A percentile compares a stretch with the other conserved stretches of the same genome.
Evolutionary conservation across 2,329 filamentous ascomycete species (phyloP).

Genomic region (Trichoderma koningiopsis): DNA sequence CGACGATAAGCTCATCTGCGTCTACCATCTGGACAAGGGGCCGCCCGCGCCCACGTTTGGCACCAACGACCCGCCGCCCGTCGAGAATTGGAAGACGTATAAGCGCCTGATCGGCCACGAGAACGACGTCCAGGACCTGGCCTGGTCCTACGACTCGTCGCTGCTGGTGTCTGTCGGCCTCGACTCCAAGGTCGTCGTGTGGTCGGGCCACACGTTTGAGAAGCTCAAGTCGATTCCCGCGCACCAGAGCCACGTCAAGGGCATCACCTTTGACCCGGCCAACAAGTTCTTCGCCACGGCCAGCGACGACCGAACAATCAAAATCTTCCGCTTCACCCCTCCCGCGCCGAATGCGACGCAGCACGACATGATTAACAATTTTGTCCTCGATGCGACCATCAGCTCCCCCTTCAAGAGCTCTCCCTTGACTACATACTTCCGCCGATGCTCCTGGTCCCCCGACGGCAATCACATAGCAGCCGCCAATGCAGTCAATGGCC

Average conservation of each 20-base stretch:
- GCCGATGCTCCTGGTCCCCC: conserved; percentile 95
- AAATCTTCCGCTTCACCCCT: conserved; percentile 92
- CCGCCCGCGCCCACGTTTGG: conserved; percentile 81
- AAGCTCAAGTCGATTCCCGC: conserved; percentile 92
- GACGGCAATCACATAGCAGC: conserved; percentile 97
- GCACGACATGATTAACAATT: conserved; percentile 96
- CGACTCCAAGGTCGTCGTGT: conserved; percentile 97
- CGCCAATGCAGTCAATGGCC: conserved; percentile 94
- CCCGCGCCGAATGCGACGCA: conserved; percentile 88
- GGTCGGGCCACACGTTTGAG: conserved; percentile 97
- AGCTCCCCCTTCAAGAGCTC: conserved; percentile 84
- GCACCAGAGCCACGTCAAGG: conserved; percentile 97
- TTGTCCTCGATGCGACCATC: conserved; percentile 91
- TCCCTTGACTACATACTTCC: conserved; percentile 94
- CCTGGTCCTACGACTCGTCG: conserved; percentile 95
- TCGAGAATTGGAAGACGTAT: conserved; percentile 97
- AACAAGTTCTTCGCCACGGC: conserved; percentile 99
- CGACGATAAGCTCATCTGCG: conserved; percentile 98
- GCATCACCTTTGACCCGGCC: conserved; percentile 96
- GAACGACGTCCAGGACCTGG: conserved; percentile 96
- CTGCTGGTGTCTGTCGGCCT: conserved; percentile 93
- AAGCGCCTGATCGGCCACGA: conserved; percentile 94
- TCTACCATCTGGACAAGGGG: conserved; percentile 86
- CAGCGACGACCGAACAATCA: conserved; percentile 94
- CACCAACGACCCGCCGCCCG: conserved; percentile 85